Evolutionary conservation across 805 yeast species (phyloP).

Genomic region (Candida hispaniensis): DNA sequence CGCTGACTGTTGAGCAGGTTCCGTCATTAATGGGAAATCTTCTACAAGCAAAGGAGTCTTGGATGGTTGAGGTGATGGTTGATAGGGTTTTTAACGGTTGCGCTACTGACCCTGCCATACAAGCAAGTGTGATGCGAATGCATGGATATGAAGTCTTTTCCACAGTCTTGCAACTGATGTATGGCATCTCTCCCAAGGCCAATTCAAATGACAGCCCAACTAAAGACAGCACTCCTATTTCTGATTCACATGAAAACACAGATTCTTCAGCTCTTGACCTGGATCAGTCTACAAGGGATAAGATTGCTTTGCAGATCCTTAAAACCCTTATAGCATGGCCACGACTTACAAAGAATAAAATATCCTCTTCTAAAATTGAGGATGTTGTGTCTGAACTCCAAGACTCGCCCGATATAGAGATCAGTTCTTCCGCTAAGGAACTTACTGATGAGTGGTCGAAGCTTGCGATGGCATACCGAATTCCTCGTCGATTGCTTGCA

Average conservation of each 20-base stretch:
- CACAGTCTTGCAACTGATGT: conserved; percentile 34
- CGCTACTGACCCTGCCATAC: conserved; percentile 35
- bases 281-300: conserved; percentile 10
- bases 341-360: conserved; percentile 62
- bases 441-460: conserved; percentile 60
- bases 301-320: conserved; percentile 40
- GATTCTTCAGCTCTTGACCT: too few species aligned
- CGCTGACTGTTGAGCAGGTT: conserved; percentile 49
- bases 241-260: too few species aligned
- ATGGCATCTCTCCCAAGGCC: conserved; percentile 10
- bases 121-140: conserved; percentile 53
- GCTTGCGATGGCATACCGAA: conserved; percentile 73
- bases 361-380: conserved; percentile 64
- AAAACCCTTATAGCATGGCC: conserved; percentile 57
- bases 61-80: conserved; percentile 55
- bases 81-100: conserved; percentile 51
- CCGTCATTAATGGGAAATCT: conserved; percentile 71
- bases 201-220: too few species aligned
- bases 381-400: conserved; percentile 41
- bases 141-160: conserved; percentile 82
- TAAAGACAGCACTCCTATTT: conserved; percentile 32
- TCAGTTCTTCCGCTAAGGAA: conserved; percentile 32
- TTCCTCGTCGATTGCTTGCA: conserved; percentile 46
- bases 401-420: conserved; percentile 21
- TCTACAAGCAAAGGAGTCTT: conserved; percentile 60